Evolutionary conservation across 306 rosid species (phyloP), one percentile per base, ranked within the genome.

Genomic region (Cyclanthera cordifolia): DNA sequence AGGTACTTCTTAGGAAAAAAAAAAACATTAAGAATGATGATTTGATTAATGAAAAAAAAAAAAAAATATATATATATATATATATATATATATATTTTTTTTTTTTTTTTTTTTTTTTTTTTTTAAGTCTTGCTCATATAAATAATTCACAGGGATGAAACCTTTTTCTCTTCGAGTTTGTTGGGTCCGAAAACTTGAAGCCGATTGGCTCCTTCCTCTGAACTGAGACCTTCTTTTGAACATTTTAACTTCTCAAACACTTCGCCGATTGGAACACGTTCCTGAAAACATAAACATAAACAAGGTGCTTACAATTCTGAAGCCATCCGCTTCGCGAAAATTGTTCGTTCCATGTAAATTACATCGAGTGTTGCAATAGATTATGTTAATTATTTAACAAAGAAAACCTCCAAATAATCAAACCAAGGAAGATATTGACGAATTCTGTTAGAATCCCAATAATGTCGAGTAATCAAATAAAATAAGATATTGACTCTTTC

Each of bases 121-220:
- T n/a, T n/a, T n/a, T n/a, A n/a, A n/a, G n/a, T n/a, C n/a, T n/a
- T n/a, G n/a, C n/a, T n/a, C n/a, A 17, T 6, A 17, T n/a, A 21
- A 0, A 34, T 27, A 53, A n/a, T 12, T 14, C 59, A 47, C 21
- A 43, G 8, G 53, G 34, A 1, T 34, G 13, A 52, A n/a, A 86
- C 97, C 89, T 81, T 94, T 72, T 90, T 94, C 87, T 94, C 99
- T 85, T 94, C 97, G 60, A 94, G 83, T 76, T 94, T 94, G 97
- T 94, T 94, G 53, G 95, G 97, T 58, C 99, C 99, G 67, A 94
- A 94, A 57, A 90, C 96, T 55, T 85, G 91, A 50, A 94, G 96
- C 83, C 99, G 76, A 66, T 43, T 80, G 77, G 88, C 86, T 71
- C 96, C 99, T 76, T 94, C 99, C 15, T 94, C 96, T 0, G 87